phyloP scores from a whole-genome alignment of 2,329 filamentous ascomycete species.

The Colletotrichum sp. region DNA sequence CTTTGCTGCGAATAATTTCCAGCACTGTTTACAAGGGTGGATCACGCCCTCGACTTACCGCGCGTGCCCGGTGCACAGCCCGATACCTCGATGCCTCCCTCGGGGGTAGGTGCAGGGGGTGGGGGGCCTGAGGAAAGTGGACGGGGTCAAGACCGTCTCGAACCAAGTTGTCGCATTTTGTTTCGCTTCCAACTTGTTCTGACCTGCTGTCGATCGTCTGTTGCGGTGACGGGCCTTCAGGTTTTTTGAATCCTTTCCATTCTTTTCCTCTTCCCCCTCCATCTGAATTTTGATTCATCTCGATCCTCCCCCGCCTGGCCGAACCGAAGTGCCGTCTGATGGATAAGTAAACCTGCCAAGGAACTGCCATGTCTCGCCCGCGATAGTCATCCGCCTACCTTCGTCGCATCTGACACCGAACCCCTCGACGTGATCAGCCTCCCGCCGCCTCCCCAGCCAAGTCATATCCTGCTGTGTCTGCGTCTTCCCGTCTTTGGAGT shows the following conservation, averaged over 20 bases:
- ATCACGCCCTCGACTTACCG: conserved; percentile 14
- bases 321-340: neutral
- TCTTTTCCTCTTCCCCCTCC: neutral
- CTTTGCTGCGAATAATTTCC: neutral
- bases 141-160: neutral
- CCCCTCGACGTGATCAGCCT: conserved; percentile 2
- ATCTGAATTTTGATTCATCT: neutral
- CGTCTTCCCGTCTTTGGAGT: neutral
- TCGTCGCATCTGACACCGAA: conserved; percentile 15
- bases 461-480: neutral
- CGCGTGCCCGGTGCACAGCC: conserved; percentile 18
- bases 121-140: neutral
- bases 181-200: neutral
- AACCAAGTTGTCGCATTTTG: neutral
- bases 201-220: neutral
- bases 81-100: too few species aligned
- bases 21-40: neutral
- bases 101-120: too few species aligned
- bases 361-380: conserved; percentile 11
- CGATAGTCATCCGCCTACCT: conserved; percentile 19
- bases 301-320: neutral
- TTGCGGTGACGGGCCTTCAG: neutral
- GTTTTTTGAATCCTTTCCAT: neutral
- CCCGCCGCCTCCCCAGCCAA: neutral
- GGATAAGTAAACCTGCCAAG: neutral